Percentiles rank a stretch among this genome's conserved stretches.
Conservation (phyloP, 805 yeast genomes). For the Metschnikowia corniflorae region DNA sequence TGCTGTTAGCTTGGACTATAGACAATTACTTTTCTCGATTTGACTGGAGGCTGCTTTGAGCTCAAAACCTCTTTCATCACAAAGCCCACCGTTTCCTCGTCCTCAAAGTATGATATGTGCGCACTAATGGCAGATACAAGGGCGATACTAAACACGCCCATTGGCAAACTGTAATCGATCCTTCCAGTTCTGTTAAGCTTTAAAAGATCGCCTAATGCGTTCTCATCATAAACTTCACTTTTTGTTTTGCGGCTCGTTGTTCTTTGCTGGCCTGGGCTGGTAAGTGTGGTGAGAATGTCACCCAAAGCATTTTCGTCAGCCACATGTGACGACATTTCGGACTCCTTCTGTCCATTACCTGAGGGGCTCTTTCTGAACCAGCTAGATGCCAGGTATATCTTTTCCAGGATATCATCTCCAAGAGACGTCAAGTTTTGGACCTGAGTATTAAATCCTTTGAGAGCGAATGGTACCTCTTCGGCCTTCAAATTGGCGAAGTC, state of each 20-base stretch:
- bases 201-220: constrained; percentile 34
- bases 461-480: constrained; percentile 53
- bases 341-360: constrained; percentile 5
- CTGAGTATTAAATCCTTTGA: constrained; percentile 49
- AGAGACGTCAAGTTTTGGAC: constrained; percentile 40
- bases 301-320: constrained; percentile 38
- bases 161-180: constrained; percentile 75
- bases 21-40: constrained; percentile 26
- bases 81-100: constrained; percentile 78
- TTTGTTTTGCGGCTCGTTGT: constrained; percentile 19
- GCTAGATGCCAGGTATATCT: constrained; percentile 33
- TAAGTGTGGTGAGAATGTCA: constrained; percentile 34
- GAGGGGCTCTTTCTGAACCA: constrained; percentile 27
- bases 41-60: constrained; percentile 21
- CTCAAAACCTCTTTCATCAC: constrained; percentile 55
- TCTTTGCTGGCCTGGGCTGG: constrained; percentile 17
- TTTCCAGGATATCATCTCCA: constrained; percentile 37
- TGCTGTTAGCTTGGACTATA: constrained; percentile 14
- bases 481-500: constrained; percentile 51
- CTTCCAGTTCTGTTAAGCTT: constrained; percentile 69
- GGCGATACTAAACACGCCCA: constrained; percentile 76
- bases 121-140: constrained; percentile 80
- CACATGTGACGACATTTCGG: constrained; percentile 5
- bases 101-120: constrained; percentile 86
- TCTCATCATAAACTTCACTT: constrained; percentile 25